phyloP scores from a whole-genome alignment of 2,329 filamentous ascomycete species.

The Phaeoacremonium minimum region DNA sequence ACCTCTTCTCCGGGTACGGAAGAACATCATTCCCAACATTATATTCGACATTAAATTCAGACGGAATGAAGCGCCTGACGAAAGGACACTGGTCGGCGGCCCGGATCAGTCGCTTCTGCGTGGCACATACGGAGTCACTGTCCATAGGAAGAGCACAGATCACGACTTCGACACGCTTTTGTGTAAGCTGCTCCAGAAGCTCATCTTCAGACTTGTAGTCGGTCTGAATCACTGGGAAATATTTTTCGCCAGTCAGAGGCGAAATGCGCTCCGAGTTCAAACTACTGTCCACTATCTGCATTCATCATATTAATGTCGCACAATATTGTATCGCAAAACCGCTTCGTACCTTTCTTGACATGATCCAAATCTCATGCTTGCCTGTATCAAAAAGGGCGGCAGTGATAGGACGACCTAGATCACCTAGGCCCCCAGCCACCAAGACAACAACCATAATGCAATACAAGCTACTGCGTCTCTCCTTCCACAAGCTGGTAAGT shows the following conservation, averaged over 20 bases:
- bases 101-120: slow-evolving; percentile 25
- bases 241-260: slow-evolving; percentile 13
- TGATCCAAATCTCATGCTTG: slow-evolving; percentile 18
- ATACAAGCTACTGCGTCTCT: no score
- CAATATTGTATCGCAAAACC: no score
- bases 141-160: slow-evolving; percentile 27
- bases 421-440: slow-evolving; percentile 19
- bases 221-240: slow-evolving; percentile 18
- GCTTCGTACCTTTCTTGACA: slow-evolving; percentile 19
- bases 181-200: slow-evolving; percentile 13
- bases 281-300: no score
- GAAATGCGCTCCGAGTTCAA: slow-evolving; percentile 11
- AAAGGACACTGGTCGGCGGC: slow-evolving; percentile 21
- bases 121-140: slow-evolving; percentile 18
- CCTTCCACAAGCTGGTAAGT: no score
- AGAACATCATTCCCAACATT: slow-evolving; percentile 23
- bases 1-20: slow-evolving; percentile 25
- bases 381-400: slow-evolving; percentile 17
- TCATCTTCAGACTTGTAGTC: slow-evolving; percentile 19
- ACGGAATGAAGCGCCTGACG: slow-evolving; percentile 29
- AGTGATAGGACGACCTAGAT: slow-evolving; percentile 17
- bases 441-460: slow-evolving; percentile 21
- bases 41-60: slow-evolving; percentile 32
- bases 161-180: slow-evolving; percentile 18
- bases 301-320: no score